Conservation (phyloP, 305 asterid species). For the Plantago lanceolata region DNA sequence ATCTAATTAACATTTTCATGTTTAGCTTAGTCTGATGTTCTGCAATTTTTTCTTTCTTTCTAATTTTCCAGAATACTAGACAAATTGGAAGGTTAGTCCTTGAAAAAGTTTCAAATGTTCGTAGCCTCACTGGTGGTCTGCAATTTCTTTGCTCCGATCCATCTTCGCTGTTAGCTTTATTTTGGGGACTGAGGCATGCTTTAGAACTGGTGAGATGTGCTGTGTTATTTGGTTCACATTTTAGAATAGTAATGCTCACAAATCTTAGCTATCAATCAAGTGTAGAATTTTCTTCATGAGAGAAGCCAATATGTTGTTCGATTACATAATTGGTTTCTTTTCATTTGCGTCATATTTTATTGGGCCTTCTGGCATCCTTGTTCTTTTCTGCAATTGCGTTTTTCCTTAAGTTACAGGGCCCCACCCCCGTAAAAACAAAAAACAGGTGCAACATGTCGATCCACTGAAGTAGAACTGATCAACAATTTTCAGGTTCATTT, state of each 20-base stretch:
- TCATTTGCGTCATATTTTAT: slow-evolving; percentile 20
- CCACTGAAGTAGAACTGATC: slow-evolving; percentile 22
- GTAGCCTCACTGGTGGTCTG: slow-evolving; percentile 75
- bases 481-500: slow-evolving; percentile 61
- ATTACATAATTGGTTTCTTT: slow-evolving; percentile 10
- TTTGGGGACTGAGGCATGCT: slow-evolving; percentile 79
- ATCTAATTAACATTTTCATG: slow-evolving; percentile 11
- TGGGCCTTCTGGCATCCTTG: slow-evolving; percentile 17
- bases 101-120: slow-evolving; percentile 73
- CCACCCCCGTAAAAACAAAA: not conserved
- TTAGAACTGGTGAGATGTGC: slow-evolving; percentile 66
- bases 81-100: slow-evolving; percentile 78
- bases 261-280: slow-evolving; percentile 15
- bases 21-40: slow-evolving; percentile 21
- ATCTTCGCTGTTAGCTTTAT: slow-evolving; percentile 61
- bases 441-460: not conserved
- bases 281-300: slow-evolving; percentile 22
- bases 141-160: slow-evolving; percentile 81
- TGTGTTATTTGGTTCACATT: slow-evolving; percentile 12
- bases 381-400: slow-evolving; percentile 7
- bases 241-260: slow-evolving; percentile 18
- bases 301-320: slow-evolving; percentile 3
- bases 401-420: not conserved
- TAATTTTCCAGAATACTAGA: slow-evolving; percentile 67
- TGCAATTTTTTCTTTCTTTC: slow-evolving; percentile 24